phyloP scores from a whole-genome alignment of 2,329 filamentous ascomycete species.

The Setomelanomma holmii region DNA sequence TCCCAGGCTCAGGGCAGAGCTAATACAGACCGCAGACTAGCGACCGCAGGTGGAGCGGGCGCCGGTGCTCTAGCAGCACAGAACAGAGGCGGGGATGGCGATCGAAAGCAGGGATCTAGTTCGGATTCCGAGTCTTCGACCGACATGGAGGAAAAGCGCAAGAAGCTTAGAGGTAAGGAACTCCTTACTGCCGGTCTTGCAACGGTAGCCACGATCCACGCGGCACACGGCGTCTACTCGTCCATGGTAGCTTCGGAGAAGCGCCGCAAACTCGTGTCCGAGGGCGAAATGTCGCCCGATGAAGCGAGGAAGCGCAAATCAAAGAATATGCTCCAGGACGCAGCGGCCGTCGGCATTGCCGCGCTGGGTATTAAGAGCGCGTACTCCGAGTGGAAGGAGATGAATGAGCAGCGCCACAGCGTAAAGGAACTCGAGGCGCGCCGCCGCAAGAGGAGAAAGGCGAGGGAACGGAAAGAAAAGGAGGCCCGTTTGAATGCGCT shows the following conservation, averaged over 20 bases:
- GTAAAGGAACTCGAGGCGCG: constrained; percentile 62
- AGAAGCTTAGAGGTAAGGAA: constrained; percentile 72
- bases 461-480: constrained; percentile 50
- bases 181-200: constrained; percentile 70
- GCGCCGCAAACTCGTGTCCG: constrained; percentile 64
- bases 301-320: constrained; percentile 68
- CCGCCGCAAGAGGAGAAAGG: constrained; percentile 55
- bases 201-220: constrained; percentile 73
- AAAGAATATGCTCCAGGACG: constrained; percentile 70
- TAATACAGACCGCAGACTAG: constrained; percentile 50
- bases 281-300: constrained; percentile 68
- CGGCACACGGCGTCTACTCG: constrained; percentile 69
- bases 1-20: constrained; percentile 44
- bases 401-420: constrained; percentile 66
- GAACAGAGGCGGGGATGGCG: constrained; percentile 21
- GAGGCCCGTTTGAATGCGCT: constrained; percentile 53
- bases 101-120: constrained; percentile 31
- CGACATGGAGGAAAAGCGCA: constrained; percentile 68
- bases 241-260: constrained; percentile 70
- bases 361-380: constrained; percentile 72
- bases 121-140: constrained; percentile 61
- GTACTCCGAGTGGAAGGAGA: constrained; percentile 71
- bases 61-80: constrained; percentile 44
- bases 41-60: constrained; percentile 43
- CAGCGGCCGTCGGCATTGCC: constrained; percentile 70